A percentile compares a stretch with the other conserved stretches of the same genome.
These are phyloP conservation scores for Gossypium aridum DNA, from an alignment of 441 rosid genomes.

Conservation along the genomic window DNA sequence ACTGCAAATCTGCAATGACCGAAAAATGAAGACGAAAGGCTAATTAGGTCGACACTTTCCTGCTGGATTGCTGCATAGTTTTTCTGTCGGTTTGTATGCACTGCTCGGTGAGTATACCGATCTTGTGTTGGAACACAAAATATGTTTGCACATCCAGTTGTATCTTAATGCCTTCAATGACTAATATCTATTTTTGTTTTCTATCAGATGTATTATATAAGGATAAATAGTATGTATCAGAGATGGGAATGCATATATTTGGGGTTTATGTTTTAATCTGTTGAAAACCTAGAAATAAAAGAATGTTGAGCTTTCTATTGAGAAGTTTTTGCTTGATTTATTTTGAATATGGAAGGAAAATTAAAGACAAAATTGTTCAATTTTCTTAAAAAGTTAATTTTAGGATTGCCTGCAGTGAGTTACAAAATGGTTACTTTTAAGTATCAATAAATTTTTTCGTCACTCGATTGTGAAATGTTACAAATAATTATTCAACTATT, in stretches of 20 bases:
- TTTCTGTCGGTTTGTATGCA: neutral
- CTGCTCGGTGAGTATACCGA: slow-evolving; percentile 5
- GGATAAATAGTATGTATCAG: neutral
- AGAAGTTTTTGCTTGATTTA: neutral
- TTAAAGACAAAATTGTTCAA: too few relatives aligned
- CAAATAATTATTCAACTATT: too few relatives aligned
- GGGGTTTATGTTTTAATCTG: neutral
- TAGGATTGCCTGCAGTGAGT: too few relatives aligned
- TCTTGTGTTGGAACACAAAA: slow-evolving; percentile 9
- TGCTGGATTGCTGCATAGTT: slow-evolving; percentile 21
- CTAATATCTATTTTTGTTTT: neutral
- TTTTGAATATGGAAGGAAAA: neutral
- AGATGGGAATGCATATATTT: neutral
- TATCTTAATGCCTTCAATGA: slow-evolving; percentile 19
- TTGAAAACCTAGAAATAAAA: slow-evolving; percentile 3
- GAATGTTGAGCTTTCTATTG: neutral
- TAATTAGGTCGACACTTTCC: slow-evolving; percentile 10
- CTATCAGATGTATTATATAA: neutral
- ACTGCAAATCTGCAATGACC: slow-evolving; percentile 21
- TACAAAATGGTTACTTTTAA: too few relatives aligned
- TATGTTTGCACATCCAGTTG: slow-evolving; percentile 15
- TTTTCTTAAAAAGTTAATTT: too few relatives aligned
- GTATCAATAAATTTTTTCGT: too few relatives aligned
- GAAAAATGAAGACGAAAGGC: slow-evolving; percentile 12
- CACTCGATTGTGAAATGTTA: too few relatives aligned